Percentiles rank a stretch among this genome's conserved stretches.
phyloP scores from a whole-genome alignment of 2,329 filamentous ascomycete species.

The Fusarium transvaalense region DNA sequence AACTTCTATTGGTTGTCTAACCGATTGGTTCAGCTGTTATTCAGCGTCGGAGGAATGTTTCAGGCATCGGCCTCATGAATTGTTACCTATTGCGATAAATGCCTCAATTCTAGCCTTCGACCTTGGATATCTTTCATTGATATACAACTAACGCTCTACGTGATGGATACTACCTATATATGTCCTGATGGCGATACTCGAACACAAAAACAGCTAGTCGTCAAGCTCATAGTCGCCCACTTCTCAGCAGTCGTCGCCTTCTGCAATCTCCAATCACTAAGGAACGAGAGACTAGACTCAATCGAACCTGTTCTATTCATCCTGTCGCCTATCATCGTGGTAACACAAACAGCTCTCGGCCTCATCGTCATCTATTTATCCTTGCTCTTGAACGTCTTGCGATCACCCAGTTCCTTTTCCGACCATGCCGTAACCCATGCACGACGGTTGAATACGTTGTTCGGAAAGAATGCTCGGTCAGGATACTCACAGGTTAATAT shows the following conservation, averaged over 20 bases:
- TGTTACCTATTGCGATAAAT: not conserved
- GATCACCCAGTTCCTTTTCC: not conserved
- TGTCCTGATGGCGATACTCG: slow-evolving; percentile 1
- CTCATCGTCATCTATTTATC: not conserved
- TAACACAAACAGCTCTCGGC: slow-evolving; percentile 10
- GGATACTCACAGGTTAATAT: no score
- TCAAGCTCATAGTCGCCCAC: slow-evolving; percentile 27
- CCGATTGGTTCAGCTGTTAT: not conserved
- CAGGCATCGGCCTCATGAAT: not conserved
- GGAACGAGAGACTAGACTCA: slow-evolving; percentile 19
- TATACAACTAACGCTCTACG: not conserved
- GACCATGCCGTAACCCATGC: not conserved
- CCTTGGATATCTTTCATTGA: not conserved
- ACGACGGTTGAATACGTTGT: slow-evolving; percentile 13
- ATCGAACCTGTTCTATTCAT: slow-evolving; percentile 23
- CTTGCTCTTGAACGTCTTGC: not conserved
- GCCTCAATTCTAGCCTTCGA: not conserved
- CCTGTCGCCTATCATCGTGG: slow-evolving; percentile 10
- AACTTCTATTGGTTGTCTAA: not conserved
- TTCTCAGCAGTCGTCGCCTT: slow-evolving; percentile 18
- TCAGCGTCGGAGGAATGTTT: not conserved
- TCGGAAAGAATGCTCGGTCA: slow-evolving; percentile 2
- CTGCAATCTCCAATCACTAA: slow-evolving; percentile 20
- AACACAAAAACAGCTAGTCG: slow-evolving; percentile 8
- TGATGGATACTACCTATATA: not conserved